Evolutionary conservation across 2,329 filamentous ascomycete species (phyloP), one percentile per base, ranked within the genome.

Genomic region (Phialophora tarda): DNA sequence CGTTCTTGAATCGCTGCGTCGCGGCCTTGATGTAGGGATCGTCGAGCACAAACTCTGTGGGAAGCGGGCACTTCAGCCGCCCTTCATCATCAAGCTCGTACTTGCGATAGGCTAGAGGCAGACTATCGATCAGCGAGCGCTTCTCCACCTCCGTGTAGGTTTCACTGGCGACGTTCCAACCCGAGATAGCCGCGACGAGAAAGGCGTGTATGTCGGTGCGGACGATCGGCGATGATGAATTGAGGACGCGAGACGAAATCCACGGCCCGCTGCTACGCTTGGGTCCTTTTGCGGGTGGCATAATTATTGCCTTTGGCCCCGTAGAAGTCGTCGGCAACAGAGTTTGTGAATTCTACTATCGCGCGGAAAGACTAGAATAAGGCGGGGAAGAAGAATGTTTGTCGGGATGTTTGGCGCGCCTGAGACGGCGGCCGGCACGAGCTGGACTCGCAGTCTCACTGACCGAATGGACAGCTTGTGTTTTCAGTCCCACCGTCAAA

Each of bases 1-100:
- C 85, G 3, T 82, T 74, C 72, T 87, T 82, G 73, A 86, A 89
- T 59, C 82, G 64, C 4, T 66, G 61, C 28, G 70, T 57, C 11
- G 69, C 68, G n/a, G 67, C 62, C 68, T 70, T 72, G 59, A 73
- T 34, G 53, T 69, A 63, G 7, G 65, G 56, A 38, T 71, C 69
- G 24, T 69, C 51, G 41, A 63, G 66, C 32, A 72, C 48, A 26
- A 70, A 67, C 7, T 62, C 65, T 2, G 57, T 44, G 3, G 62
- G 24, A 28, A 72, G 26, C 12, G 70, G 70, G 59, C 70, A 72
- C 7, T 53, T 17, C 11, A 70, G 38, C 17, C 24, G 34, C 24
- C 69, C 69, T 23, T 50, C 56, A 5, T 26, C 60, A 51, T 69
- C 65, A 8, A 60, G 23, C n/a, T 68, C 58, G 62, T 69, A 67